Evolutionary conservation across 1,139 yeast genomes (phyloP), one percentile per base, ranked within the genome.

Genomic region (Hemisphaericaspora lyxosophila): DNA sequence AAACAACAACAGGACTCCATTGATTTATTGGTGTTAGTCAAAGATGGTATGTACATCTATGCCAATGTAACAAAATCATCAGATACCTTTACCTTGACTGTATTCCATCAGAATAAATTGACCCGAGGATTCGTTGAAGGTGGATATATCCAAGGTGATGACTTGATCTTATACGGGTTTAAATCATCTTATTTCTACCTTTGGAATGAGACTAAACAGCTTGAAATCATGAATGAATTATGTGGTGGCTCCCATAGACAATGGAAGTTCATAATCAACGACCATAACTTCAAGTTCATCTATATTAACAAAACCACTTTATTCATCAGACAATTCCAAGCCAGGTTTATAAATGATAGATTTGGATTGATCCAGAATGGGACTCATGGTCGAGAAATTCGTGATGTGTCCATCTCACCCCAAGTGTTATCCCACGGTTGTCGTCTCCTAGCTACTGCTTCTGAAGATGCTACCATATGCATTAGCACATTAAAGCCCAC

Each of bases 181-280:
- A 80, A 82, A 47, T 86, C 94, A 1, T 83, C 85, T 35, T 65
- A 73, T 36, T 89, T 92, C 55, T 85, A 82, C 51, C 62, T 88
- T 16, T 88, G 90, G 83, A 87, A 90, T 55, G 96, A 88, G 53
- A 79, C 90, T 0, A 69, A 74, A 30, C 90, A 86, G 49, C 70
- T 75, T 36, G 96, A 89, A 54, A 57, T 87, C 4, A 67, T 77
- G 39, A 77, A 78, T 44, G 87, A 81, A 45, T 61, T 73, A n/a
- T 92, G 97, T 59, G 97, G 97, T 16, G 97, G 97, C 1, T 78
- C 92, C 2, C 97, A 90, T 54, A 70, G 97, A 46, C 77, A 79
- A 44, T 92, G 97, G 96, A 69, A 71, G 31, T 63, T 84, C 18
- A 54, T 60, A 38, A 48, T 56, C 11, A 45, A 51, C 19, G 34